Percentiles rank a stretch among this genome's conserved stretches.
Evolutionary conservation across 1,284 basidiomycete genomes (phyloP).

Genomic region (Leccinum variabile): DNA sequence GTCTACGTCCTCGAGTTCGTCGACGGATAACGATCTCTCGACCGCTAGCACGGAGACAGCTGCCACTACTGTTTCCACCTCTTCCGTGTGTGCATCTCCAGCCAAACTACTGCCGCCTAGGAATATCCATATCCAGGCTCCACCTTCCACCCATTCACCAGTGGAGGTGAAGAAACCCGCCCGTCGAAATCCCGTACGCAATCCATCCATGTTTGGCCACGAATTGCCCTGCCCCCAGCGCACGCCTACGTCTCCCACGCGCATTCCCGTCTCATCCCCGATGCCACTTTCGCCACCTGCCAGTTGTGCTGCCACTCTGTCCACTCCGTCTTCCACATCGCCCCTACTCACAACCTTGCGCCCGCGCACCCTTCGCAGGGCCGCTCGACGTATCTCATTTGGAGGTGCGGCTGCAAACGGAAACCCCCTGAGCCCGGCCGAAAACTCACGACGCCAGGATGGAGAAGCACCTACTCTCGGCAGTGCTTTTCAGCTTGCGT

Average conservation of each 20-base stretch:
- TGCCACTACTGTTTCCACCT: slow-evolving; percentile 31
- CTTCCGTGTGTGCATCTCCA: slow-evolving; percentile 19
- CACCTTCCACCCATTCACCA: slow-evolving; percentile 17
- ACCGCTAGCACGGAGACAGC: slow-evolving; percentile 37
- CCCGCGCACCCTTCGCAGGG: slow-evolving; percentile 36
- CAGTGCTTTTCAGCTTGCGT: slow-evolving; percentile 36
- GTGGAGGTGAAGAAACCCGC: slow-evolving; percentile 29
- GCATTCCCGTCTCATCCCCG: slow-evolving; percentile 36
- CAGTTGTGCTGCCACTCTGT: slow-evolving; percentile 1
- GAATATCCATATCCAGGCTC: slow-evolving; percentile 21
- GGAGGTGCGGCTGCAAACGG: slow-evolving; percentile 19
- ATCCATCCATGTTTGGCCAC: slow-evolving; percentile 36
- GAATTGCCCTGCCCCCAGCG: slow-evolving; percentile 34
- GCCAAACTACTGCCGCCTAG: slow-evolving; percentile 25
- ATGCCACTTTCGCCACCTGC: slow-evolving; percentile 27
- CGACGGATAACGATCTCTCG: slow-evolving; percentile 37
- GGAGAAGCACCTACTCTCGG: slow-evolving; percentile 26
- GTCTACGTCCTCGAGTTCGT: slow-evolving; percentile 33
- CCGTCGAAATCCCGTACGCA: slow-evolving; percentile 34
- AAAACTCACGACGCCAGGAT: slow-evolving; percentile 11
- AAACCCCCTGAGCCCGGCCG: slow-evolving; percentile 8
- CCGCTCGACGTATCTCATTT: slow-evolving; percentile 37
- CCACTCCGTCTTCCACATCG: background rate
- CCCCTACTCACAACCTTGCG: slow-evolving; percentile 16
- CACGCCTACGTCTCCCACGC: slow-evolving; percentile 34